Base-by-base conservation (phyloP, 345 rosid genomes). In the Gossypium arboreum region DNA sequence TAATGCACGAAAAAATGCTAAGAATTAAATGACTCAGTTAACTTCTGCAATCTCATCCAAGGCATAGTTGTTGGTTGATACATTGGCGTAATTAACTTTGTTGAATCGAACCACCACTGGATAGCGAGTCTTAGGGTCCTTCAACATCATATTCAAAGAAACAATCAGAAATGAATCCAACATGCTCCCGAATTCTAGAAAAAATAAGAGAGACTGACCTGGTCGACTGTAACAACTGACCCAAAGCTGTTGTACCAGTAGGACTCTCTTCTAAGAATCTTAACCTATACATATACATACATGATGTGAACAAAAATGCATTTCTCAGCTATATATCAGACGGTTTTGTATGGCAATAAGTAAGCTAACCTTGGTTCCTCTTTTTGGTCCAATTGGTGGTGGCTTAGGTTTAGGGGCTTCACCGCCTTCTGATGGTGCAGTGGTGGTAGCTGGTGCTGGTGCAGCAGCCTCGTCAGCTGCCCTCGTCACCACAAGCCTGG, bases 1-100 rank as follows among this genome's bases (percentile, higher is more conserved):
- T 7, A 76, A 68, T 55, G 51, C 3, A 18, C 69, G 64, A 8
- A 78, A 78, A 83, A 76, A 6, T 34, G 41, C 41, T 34, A 34
- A 34, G 7, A 34, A 34, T 4, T 34, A 34, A 12, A 16, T 12
- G 39, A 77, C 72, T 86, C 84, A 85, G 87, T 89, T 80, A 34
- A 87, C 86, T 85, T 90, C 97, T 72, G 76, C 91, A 22, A 92
- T 84, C 85, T 92, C 98, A 75, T 92, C 97, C 93, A 94, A 78
- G 24, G 97, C 92, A 17, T 92, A 94, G 88, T 92, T 92, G 88
- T 94, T 94, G 61, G 98, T 94, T 16, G 97, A 94, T 83, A 94
- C 89, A 83, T 89, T 94, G 3, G 93, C 98, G 67, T 90, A 91
- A 75, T 94, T 91, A 76, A 94, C 97, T 77, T 94, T 94, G 70